Evolutionary conservation across 495 filamentous ascomycete species (phyloP), one percentile per base, ranked within the genome.

Genomic region (Chaetomium cochliodes): DNA sequence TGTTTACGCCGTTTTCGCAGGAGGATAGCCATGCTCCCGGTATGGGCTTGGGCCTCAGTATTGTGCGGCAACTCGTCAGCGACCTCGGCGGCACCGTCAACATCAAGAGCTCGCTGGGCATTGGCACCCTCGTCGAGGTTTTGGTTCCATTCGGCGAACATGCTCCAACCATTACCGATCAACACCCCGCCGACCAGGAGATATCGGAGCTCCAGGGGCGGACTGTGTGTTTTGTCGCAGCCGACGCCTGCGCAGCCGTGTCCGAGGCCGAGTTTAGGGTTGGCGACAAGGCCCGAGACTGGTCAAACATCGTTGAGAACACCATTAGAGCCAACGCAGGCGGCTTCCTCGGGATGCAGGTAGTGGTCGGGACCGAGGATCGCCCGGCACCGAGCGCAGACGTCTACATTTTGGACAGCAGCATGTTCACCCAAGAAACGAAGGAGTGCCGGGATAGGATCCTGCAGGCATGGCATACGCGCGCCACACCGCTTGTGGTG

Each of bases 1-100:
- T 91, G 0, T 93, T 86, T 70, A 84, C 82, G 15, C 87, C 90
- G 0, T 93, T 92, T 65, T 76, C 84, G 0, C 90, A 93, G 63
- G 90, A 92, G 70, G 82, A 90, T 65, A 75, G 78, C 2, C 78
- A 90, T 15, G 80, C 84, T 0, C 79, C 84, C 12, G 90, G 90
- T 15, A 85, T 88, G 8, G 90, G 90, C 1, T 80, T 91, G 1
- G 89, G 89, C 0, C 80, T 92, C 41, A 85, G 83, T 50, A 86
- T 92, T 55, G 86, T 91, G 0, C 82, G 83, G 23, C 87, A 90
- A 57, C 81, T 92, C 12, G 78, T 90, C 5, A 79, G 76, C 33
- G 81, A 80, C 42, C 76, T 92, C 2, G 79, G 80, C 7, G 87
- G 90, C 0, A 74, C 78, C 5, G 83, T 92, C 42, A 78, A 82